A percentile compares a stretch with the other conserved stretches of the same genome.
Evolutionary conservation across 352 stramenopile species (phyloP).

Genomic region (Phytophthora multivora): DNA sequence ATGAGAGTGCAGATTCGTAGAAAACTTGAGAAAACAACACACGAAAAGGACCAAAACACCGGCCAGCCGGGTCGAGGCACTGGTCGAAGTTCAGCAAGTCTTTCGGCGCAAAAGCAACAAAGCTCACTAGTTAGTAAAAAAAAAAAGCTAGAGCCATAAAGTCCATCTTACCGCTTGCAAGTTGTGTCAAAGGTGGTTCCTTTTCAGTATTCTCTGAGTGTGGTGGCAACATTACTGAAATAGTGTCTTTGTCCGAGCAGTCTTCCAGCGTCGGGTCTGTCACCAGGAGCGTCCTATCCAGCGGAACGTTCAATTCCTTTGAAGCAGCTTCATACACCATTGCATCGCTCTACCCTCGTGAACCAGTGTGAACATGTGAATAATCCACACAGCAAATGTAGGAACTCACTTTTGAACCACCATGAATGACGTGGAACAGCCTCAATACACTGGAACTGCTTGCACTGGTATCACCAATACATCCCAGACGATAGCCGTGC

Average conservation of each 20-base stretch:
- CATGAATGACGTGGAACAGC: constrained; percentile 27
- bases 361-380: neutral
- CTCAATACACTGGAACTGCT: constrained; percentile 8
- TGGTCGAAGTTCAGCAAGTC: constrained; percentile 46
- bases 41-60: constrained; percentile 53
- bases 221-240: constrained; percentile 14
- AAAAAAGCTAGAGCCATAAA: neutral
- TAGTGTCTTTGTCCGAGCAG: neutral
- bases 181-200: constrained; percentile 13
- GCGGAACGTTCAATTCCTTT: constrained; percentile 24
- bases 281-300: constrained; percentile 37
- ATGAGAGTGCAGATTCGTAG: constrained; percentile 55
- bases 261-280: constrained; percentile 7
- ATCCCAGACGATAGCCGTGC: constrained; percentile 43
- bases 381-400: neutral
- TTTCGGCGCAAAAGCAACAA: constrained; percentile 10
- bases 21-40: constrained; percentile 63
- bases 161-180: constrained; percentile 22
- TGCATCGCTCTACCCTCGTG: constrained; percentile 4
- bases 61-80: constrained; percentile 35
- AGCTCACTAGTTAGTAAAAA: neutral
- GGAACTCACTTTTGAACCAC: too few relatives aligned
- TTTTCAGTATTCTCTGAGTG: neutral
- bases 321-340: constrained; percentile 25
- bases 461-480: constrained; percentile 28